Conservation (phyloP, 345 rosid species). For the Toxicodendron radicans region DNA sequence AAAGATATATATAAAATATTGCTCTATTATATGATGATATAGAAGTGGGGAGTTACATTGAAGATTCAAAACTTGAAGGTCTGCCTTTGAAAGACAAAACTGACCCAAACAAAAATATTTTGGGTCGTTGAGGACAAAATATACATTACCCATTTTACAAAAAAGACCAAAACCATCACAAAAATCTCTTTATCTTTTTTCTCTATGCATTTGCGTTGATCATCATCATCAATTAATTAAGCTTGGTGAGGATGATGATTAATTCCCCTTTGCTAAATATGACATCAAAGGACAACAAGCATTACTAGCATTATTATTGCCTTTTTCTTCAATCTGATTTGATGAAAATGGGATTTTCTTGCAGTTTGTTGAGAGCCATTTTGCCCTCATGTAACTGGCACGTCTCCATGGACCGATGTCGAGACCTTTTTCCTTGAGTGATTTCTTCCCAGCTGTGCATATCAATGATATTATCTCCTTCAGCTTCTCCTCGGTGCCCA, state of each 20-base stretch:
- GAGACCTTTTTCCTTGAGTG: constrained; percentile 44
- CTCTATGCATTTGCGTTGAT: not conserved
- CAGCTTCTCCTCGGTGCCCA: constrained; percentile 46
- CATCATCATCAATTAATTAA: no score
- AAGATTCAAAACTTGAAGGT: constrained; percentile 3
- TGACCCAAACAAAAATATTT: not conserved
- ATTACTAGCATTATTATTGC: not conserved
- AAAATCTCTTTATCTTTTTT: not conserved
- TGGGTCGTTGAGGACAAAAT: not conserved
- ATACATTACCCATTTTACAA: not conserved
- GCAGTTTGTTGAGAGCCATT: constrained; percentile 52
- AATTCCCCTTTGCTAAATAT: constrained; percentile 27
- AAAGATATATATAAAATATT: no score
- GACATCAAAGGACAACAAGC: constrained; percentile 38
- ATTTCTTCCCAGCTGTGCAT: constrained; percentile 44
- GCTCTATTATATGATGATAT: no score
- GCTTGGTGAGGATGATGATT: not conserved
- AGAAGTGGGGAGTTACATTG: not conserved
- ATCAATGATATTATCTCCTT: constrained; percentile 37
- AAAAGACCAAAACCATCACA: not conserved
- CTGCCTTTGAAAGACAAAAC: not conserved
- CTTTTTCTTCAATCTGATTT: constrained; percentile 19
- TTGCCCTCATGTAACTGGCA: constrained; percentile 47
- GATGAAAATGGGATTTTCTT: constrained; percentile 27
- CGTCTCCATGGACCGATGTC: constrained; percentile 60